Base-by-base conservation (phyloP, 495 filamentous ascomycete species). In the Hypomontagnella submonticulosa region DNA sequence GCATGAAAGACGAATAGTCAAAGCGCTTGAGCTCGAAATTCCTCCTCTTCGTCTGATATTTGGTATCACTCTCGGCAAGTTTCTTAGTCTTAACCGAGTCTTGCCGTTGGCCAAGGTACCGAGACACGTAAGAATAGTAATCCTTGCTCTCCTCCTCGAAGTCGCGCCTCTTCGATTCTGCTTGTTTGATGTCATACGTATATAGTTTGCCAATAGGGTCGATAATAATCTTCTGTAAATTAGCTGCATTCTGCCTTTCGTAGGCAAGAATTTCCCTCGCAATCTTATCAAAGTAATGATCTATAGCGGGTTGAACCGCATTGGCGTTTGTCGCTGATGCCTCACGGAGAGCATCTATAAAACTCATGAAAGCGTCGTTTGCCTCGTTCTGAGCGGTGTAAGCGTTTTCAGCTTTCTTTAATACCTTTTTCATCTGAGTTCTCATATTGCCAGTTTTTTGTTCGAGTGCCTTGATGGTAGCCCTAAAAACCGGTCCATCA, bases 1-100 rank as follows among this genome's bases (percentile, higher is more conserved):
- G 93, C 92, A 99, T 97, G 73, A 98, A 99, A 9, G 92, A 96
- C 13, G 93, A 97, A 75, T 99, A 99, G 77, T 99, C 95, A 61
- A 99, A 99, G 8, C 96, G 89, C 77, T 92, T 97, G 37, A 99
- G 80, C 77, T 99, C 95, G 67, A 97, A 99, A 61, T 91, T 96
- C 36, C 90, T 89, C 50, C 94, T 88, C 73, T 97, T 97, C 1
- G 84, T 87, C 74, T 99, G 94, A 74, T 99, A 99, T 68, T 99
- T 99, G 16, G 89, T 88, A 71, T 99, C 95, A 71, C 92, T 97
- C 66, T 99, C 92, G 12, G 83, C 88, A 52, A 92, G 89, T 78
- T 96, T 97, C 83, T 99, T 98, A 73, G 96, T 92, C 77, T 99
- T 99, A 50, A 96, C 79, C 8, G 95, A 95, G 75, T 99, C 96